Evolutionary conservation across 2,329 filamentous ascomycete genomes (phyloP).

Genomic region (Aspergillus sp.): DNA sequence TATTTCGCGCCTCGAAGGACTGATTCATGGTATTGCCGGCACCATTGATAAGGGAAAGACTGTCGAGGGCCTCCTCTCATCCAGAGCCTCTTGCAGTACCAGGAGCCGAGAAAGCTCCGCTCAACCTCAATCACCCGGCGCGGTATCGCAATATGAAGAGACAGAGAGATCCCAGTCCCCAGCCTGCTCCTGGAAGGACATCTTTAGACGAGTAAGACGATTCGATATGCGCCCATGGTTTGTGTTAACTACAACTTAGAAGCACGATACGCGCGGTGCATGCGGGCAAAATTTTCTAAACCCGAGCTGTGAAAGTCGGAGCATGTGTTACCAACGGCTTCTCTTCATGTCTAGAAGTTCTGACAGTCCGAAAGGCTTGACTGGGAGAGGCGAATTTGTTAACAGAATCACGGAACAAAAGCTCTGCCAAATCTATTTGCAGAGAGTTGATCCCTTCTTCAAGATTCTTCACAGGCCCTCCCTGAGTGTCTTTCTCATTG

Average conservation of each 20-base stretch:
- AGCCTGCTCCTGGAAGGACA: slow-evolving; percentile 16
- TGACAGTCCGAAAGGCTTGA: slow-evolving; percentile 12
- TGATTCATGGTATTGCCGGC: slow-evolving; percentile 14
- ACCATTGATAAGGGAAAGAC: not conserved
- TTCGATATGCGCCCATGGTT: not conserved
- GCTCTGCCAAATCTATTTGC: slow-evolving; percentile 27
- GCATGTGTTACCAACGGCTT: slow-evolving; percentile 8
- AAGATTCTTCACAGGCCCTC: slow-evolving; percentile 33
- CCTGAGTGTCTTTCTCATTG: slow-evolving; percentile 24
- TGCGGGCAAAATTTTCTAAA: not conserved
- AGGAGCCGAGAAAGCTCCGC: not conserved
- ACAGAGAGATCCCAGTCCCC: not conserved
- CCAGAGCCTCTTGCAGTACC: not conserved
- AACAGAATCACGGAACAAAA: slow-evolving; percentile 1
- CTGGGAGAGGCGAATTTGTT: not conserved
- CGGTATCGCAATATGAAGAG: not conserved
- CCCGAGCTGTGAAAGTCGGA: not conserved
- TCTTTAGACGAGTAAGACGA: slow-evolving; percentile 24
- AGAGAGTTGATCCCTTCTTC: slow-evolving; percentile 32
- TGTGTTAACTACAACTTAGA: slow-evolving; percentile 2
- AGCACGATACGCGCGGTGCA: not conserved
- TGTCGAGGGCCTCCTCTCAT: not conserved
- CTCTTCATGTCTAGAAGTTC: slow-evolving; percentile 16
- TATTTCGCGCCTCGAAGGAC: slow-evolving; percentile 25
- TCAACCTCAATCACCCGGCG: not conserved